Evolutionary conservation across 1,284 basidiomycete species (phyloP).

Genomic region (Butyriboletus appendiculatus): DNA sequence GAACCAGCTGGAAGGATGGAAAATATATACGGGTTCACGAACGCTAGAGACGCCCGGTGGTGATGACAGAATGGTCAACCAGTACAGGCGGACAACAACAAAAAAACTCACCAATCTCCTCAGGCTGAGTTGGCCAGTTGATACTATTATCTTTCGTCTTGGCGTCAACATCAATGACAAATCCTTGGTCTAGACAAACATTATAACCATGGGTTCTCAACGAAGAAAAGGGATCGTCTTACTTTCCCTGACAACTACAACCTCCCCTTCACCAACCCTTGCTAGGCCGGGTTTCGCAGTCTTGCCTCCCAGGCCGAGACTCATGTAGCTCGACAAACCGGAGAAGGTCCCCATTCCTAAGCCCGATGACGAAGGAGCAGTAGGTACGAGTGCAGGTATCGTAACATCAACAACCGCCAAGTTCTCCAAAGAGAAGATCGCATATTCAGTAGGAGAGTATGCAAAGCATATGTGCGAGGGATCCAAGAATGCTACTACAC

Average conservation of each 20-base stretch:
- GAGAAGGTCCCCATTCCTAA: constrained; percentile 65
- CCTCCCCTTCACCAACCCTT: constrained; percentile 65
- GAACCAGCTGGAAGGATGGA: constrained; percentile 73
- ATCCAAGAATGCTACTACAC: constrained; percentile 70
- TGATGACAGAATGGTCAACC: neutral
- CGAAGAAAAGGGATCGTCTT: constrained; percentile 33
- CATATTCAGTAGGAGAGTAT: constrained; percentile 76
- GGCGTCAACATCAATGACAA: constrained; percentile 72
- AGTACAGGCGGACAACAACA: neutral
- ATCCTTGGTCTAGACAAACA: constrained; percentile 60
- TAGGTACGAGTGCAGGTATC: constrained; percentile 42
- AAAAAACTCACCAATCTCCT: constrained; percentile 67
- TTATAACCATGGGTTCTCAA: neutral
- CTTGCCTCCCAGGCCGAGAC: constrained; percentile 74
- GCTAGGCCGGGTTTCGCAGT: constrained; percentile 67
- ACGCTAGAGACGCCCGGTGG: constrained; percentile 46
- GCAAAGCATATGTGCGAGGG: constrained; percentile 69
- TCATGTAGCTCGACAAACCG: constrained; percentile 86
- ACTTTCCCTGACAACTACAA: constrained; percentile 83
- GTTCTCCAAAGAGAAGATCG: constrained; percentile 67
- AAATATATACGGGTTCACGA: constrained; percentile 84
- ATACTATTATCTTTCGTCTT: constrained; percentile 63
- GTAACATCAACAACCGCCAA: constrained; percentile 60
- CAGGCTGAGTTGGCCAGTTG: constrained; percentile 81
- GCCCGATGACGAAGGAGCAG: constrained; percentile 47